phyloP scores from a whole-genome alignment of 306 rosid genomes.

The Corylus heterophylla region DNA sequence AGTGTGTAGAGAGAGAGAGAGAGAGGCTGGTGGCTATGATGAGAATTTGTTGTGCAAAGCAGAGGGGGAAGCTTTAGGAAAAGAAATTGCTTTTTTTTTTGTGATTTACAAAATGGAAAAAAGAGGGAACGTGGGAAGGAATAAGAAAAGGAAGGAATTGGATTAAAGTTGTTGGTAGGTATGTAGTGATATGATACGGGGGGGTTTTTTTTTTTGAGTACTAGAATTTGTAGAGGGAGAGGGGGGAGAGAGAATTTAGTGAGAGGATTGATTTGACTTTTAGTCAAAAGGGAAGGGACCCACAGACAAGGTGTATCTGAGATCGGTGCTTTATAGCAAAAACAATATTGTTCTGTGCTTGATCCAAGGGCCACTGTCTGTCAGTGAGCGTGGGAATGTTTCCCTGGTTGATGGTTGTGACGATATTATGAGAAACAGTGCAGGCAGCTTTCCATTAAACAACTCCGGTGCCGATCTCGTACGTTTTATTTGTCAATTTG shows the following conservation, averaged over 20 bases:
- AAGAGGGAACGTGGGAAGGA: conserved; percentile 60
- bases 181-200: too few species aligned
- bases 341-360: conserved; percentile 30
- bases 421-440: conserved; percentile 11
- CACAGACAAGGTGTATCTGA: conserved; percentile 56
- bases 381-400: conserved; percentile 85
- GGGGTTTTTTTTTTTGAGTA: too few species aligned
- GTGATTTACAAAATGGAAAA: conserved; percentile 43
- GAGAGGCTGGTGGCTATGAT: conserved; percentile 63
- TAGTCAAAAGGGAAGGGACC: conserved; percentile 70
- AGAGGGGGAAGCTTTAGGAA: conserved; percentile 48
- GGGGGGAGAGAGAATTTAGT: conserved; percentile 24
- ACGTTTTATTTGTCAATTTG: too few species aligned
- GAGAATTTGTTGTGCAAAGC: conserved; percentile 56
- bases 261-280: conserved; percentile 50
- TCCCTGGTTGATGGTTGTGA: conserved; percentile 21
- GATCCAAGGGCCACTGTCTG: conserved; percentile 70
- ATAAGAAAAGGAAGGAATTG: conserved; percentile 32
- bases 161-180: conserved; percentile 25
- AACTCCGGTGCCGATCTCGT: too few species aligned
- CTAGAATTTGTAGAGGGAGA: conserved; percentile 5
- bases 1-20: conserved; percentile 17
- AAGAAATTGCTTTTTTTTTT: conserved; percentile 58
- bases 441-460: too few species aligned
- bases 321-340: conserved; percentile 53